phyloP scores from a whole-genome alignment of 1,139 yeast species.

The Pichia sp. region DNA sequence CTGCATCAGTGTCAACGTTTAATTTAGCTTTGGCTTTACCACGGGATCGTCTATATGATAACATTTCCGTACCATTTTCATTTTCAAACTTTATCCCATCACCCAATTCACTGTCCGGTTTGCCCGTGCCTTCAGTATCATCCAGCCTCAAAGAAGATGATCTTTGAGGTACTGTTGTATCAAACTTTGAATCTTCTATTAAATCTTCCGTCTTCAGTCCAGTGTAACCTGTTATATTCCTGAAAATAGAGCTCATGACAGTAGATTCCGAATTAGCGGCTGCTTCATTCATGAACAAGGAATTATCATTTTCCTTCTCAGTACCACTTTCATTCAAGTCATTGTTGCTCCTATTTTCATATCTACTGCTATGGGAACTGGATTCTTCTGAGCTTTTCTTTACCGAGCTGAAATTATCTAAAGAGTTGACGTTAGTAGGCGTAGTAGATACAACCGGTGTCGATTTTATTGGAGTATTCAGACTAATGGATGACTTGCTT shows the following conservation, averaged over 20 bases:
- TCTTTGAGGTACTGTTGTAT: not conserved
- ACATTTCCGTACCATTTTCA: conserved; percentile 36
- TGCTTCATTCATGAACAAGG: not conserved
- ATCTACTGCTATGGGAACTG: not conserved
- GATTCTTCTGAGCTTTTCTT: not conserved
- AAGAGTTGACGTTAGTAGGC: conserved; percentile 10
- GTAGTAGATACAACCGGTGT: conserved; percentile 12
- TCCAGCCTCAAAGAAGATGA: not conserved
- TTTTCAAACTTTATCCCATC: conserved; percentile 16
- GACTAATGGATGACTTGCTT: conserved; percentile 6
- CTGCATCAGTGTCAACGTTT: conserved; percentile 2
- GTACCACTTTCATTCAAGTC: not conserved
- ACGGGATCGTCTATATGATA: conserved; percentile 43
- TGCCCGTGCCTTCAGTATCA: not conserved
- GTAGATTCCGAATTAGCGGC: not conserved
- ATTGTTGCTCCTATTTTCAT: not conserved
- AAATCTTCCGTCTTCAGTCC: not conserved
- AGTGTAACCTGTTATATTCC: conserved; percentile 8
- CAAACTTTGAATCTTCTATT: not conserved
- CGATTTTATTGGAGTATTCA: conserved; percentile 12
- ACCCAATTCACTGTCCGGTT: not conserved
- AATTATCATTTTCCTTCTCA: not conserved
- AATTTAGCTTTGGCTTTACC: conserved; percentile 9
- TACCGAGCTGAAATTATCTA: conserved; percentile 1
- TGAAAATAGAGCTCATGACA: conserved; percentile 7